Evolutionary conservation across 2,329 filamentous ascomycete genomes (phyloP).

Genomic region (Parastagonospora nodorum): DNA sequence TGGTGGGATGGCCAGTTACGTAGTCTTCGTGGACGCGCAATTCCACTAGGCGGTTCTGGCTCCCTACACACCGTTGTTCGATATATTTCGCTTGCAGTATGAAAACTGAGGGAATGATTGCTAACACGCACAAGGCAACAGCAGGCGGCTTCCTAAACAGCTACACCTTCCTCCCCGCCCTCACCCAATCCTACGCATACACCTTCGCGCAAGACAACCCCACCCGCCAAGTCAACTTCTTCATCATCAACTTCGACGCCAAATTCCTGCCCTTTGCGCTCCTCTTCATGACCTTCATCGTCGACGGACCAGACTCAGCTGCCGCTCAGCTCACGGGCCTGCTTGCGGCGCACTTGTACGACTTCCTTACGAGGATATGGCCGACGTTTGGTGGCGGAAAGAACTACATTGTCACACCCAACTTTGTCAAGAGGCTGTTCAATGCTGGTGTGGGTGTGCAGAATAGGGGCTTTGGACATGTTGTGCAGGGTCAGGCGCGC

Average conservation of each 20-base stretch:
- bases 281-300: conserved; percentile 74
- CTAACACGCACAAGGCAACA: conserved; percentile 53
- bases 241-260: conserved; percentile 81
- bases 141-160: conserved; percentile 60
- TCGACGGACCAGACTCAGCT: conserved; percentile 62
- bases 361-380: conserved; percentile 87
- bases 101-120: conserved; percentile 14
- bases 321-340: conserved; percentile 76
- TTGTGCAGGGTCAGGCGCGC: conserved; percentile 50
- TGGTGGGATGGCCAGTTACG: conserved; percentile 60
- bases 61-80: conserved; percentile 62
- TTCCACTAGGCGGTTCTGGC: conserved; percentile 64
- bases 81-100: conserved; percentile 8
- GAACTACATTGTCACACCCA: conserved; percentile 76
- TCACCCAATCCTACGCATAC: conserved; percentile 81
- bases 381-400: conserved; percentile 84
- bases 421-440: conserved; percentile 71
- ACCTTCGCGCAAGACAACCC: conserved; percentile 86
- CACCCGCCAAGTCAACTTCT: conserved; percentile 75
- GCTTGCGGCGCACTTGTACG: conserved; percentile 83
- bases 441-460: conserved; percentile 51
- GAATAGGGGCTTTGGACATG: conserved; percentile 67
- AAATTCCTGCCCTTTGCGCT: conserved; percentile 82
- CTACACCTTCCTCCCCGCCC: conserved; percentile 58
- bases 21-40: conserved; percentile 60